These are phyloP conservation scores for Fusarium scirpi DNA, from an alignment of 2,329 filamentous ascomycete genomes.

Conservation along the genomic window DNA sequence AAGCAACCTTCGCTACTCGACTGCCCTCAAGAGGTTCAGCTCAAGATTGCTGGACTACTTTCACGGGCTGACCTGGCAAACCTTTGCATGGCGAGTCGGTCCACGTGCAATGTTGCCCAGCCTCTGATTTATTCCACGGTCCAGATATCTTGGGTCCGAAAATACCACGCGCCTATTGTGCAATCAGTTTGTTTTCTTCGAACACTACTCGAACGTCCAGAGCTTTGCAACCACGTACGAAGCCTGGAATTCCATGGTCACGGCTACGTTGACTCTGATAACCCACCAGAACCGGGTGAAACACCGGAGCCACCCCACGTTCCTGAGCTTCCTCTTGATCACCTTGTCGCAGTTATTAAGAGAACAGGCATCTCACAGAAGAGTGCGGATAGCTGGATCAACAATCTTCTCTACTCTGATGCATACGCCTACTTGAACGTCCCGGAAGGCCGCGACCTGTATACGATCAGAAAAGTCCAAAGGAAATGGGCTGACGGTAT, in stretches of 20 bases:
- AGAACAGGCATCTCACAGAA: background rate
- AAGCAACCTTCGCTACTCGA: background rate
- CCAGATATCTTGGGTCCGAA: background rate
- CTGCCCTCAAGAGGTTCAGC: background rate
- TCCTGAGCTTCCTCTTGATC: background rate
- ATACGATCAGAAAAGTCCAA: background rate
- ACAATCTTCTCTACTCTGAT: background rate
- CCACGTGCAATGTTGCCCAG: background rate
- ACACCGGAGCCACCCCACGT: background rate
- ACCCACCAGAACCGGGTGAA: background rate
- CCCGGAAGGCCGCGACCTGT: background rate
- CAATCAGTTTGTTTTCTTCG: background rate
- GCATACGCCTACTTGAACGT: background rate
- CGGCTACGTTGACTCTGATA: background rate
- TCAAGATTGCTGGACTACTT: accelerated
- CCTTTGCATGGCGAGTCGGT: background rate
- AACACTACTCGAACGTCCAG: background rate
- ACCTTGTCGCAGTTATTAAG: background rate
- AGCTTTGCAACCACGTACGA: background rate
- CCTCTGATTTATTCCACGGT: background rate
- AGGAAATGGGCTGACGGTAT: background rate
- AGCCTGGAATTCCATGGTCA: background rate
- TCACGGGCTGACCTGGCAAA: accelerated
- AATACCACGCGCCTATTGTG: background rate
- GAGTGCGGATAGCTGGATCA: background rate